Conservation (phyloP, 2,329 filamentous ascomycete species). For the Fusarium brevicatenulatum region DNA sequence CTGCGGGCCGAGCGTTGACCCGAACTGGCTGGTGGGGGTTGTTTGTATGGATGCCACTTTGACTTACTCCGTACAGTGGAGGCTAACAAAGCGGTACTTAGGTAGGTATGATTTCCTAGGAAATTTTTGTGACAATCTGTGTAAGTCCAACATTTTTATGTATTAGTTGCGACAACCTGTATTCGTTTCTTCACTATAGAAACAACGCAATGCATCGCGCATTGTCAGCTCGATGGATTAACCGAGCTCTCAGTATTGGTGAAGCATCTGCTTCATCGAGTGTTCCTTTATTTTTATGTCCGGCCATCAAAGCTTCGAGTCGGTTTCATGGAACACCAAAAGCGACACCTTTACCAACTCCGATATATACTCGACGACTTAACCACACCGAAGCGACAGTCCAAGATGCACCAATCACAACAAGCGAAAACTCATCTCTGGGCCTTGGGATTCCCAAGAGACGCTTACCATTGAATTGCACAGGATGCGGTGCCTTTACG, state of each 20-base stretch:
- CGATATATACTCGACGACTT: slow-evolving; percentile 37
- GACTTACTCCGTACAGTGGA: neutral
- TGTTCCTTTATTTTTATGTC: slow-evolving; percentile 61
- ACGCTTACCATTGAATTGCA: slow-evolving; percentile 66
- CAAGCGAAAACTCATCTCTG: neutral
- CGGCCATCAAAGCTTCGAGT: slow-evolving; percentile 49
- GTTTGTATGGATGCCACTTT: slow-evolving; percentile 12
- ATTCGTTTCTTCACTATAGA: neutral
- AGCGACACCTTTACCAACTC: slow-evolving; percentile 14
- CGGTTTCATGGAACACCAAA: slow-evolving; percentile 19
- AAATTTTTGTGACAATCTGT: slow-evolving; percentile 40
- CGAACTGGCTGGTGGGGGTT: slow-evolving; percentile 28
- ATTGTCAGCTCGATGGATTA: slow-evolving; percentile 55
- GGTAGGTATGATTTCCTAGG: slow-evolving; percentile 22
- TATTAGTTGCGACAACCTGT: slow-evolving; percentile 6
- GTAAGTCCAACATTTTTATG: slow-evolving; percentile 15
- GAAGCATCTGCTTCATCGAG: slow-evolving; percentile 51
- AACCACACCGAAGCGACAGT: slow-evolving; percentile 44
- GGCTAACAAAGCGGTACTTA: neutral
- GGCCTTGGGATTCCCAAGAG: slow-evolving; percentile 12
- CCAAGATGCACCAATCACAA: neutral
- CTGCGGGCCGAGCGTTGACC: slow-evolving; percentile 45
- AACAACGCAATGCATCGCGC: slow-evolving; percentile 56
- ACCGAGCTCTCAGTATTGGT: slow-evolving; percentile 54
- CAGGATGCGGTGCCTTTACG: slow-evolving; percentile 72